Conservation (phyloP, 108 stramenopile species). For the Aurantiochytrium sp. region DNA sequence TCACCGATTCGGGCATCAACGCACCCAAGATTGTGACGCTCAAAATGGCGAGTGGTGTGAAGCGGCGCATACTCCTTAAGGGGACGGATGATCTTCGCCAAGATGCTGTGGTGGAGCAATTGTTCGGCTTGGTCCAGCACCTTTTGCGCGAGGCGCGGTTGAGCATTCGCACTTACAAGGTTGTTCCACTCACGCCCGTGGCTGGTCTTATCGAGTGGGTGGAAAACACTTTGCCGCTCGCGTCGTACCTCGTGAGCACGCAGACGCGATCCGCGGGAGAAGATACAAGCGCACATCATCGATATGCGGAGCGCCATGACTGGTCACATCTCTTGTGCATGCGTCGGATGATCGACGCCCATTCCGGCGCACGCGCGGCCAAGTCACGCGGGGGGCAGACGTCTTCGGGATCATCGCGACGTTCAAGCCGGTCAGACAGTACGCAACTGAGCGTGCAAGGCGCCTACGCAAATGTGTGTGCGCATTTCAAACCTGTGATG, state of each 20-base stretch:
- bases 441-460: constrained; percentile 23
- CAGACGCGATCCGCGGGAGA: neutral
- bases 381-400: too few relatives aligned
- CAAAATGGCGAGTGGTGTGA: neutral
- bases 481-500: constrained; percentile 75
- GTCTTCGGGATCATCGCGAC: neutral
- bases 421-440: neutral
- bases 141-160: constrained; percentile 53
- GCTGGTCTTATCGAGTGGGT: constrained; percentile 94
- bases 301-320: constrained; percentile 10
- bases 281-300: constrained; percentile 28
- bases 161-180: constrained; percentile 70
- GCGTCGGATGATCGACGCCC: constrained; percentile 36
- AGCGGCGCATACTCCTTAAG: neutral
- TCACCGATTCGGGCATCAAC: neutral
- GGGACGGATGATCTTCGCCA: constrained; percentile 80
- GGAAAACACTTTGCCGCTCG: constrained; percentile 74
- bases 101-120: constrained; percentile 95
- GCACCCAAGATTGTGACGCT: neutral
- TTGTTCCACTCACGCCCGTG: constrained; percentile 74
- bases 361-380: neutral
- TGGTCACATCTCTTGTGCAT: constrained; percentile 45
- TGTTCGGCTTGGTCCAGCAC: constrained; percentile 77
- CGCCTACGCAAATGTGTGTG: constrained; percentile 58
- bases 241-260: constrained; percentile 35